Evolutionary conservation across 2,329 filamentous ascomycete genomes (phyloP).

Genomic region (Taxawa tesnikishii): DNA sequence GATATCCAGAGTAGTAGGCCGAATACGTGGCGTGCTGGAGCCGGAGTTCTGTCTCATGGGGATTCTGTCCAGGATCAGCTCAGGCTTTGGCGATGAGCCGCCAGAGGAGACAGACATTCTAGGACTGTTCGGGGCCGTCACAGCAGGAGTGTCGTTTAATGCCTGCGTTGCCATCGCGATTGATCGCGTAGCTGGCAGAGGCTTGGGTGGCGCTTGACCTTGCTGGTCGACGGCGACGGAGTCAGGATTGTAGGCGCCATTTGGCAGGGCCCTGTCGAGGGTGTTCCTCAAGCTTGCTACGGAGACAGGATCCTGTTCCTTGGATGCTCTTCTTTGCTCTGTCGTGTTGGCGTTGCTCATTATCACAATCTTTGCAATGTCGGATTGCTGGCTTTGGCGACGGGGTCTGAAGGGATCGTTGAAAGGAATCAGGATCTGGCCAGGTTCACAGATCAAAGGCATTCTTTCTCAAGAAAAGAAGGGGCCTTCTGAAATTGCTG

Average conservation of each 20-base stretch:
- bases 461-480: slow-evolving; percentile 4
- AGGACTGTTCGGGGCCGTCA: slow-evolving; percentile 50
- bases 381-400: slow-evolving; percentile 19
- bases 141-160: slow-evolving; percentile 50
- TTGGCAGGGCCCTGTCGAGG: slow-evolving; percentile 5
- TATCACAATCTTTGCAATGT: slow-evolving; percentile 17
- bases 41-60: slow-evolving; percentile 63
- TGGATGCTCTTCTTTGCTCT: slow-evolving; percentile 1
- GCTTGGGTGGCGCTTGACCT: slow-evolving; percentile 3
- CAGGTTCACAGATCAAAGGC: slow-evolving; percentile 8
- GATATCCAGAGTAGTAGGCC: slow-evolving; percentile 92
- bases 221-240: background rate
- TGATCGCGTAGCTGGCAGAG: background rate
- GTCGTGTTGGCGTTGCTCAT: slow-evolving; percentile 12
- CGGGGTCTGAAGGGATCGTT: slow-evolving; percentile 9
- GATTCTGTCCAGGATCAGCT: slow-evolving; percentile 34
- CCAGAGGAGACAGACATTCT: slow-evolving; percentile 40
- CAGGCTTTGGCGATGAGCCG: slow-evolving; percentile 6
- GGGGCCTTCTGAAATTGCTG: too few species aligned
- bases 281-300: slow-evolving; percentile 7
- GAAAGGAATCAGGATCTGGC: slow-evolving; percentile 5
- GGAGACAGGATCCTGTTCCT: slow-evolving; percentile 3
- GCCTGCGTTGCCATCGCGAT: slow-evolving; percentile 18
- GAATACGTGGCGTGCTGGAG: slow-evolving; percentile 63
- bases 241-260: background rate